These are phyloP conservation scores for Termitomyces sp. DNA, from an alignment of 768 basidiomycete species.

Conservation along the genomic window DNA sequence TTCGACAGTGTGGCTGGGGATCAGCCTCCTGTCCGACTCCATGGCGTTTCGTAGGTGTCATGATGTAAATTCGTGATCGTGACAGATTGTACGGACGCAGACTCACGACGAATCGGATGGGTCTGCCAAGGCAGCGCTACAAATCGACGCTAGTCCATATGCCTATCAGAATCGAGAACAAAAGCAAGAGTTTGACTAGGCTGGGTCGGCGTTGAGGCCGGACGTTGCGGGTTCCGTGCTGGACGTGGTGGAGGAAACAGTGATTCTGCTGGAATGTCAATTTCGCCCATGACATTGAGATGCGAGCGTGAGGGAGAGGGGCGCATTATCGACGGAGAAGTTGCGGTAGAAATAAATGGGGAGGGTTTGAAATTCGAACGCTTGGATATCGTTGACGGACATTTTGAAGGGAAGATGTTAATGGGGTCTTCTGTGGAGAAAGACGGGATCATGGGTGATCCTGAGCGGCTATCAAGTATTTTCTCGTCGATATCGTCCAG, in stretches of 20 bases:
- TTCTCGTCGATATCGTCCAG: constrained; percentile 9
- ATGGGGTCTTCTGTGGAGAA: constrained; percentile 46
- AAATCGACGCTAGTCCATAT: not conserved
- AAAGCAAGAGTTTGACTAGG: not conserved
- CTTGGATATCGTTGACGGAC: not conserved
- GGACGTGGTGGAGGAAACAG: constrained; percentile 28
- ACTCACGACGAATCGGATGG: too few relatives aligned
- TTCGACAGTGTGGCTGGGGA: too few relatives aligned
- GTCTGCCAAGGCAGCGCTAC: not conserved
- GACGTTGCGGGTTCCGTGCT: constrained; percentile 20
- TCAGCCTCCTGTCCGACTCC: too few relatives aligned
- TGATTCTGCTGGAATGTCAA: not conserved
- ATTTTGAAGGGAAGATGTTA: constrained; percentile 36
- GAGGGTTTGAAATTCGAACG: constrained; percentile 6
- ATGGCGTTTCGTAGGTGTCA: too few relatives aligned
- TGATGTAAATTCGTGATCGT: too few relatives aligned
- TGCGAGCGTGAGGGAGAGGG: not conserved
- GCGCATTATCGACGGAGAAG: not conserved
- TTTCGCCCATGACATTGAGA: not conserved
- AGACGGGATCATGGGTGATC: constrained; percentile 45
- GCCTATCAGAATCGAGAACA: not conserved
- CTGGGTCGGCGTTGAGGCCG: constrained; percentile 8
- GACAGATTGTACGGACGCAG: too few relatives aligned
- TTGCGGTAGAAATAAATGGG: not conserved
- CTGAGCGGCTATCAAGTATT: not conserved